Evolutionary conservation across 2,329 filamentous ascomycete species (phyloP), one percentile per base, ranked within the genome.

Genomic region (Claviceps purpurea): DNA sequence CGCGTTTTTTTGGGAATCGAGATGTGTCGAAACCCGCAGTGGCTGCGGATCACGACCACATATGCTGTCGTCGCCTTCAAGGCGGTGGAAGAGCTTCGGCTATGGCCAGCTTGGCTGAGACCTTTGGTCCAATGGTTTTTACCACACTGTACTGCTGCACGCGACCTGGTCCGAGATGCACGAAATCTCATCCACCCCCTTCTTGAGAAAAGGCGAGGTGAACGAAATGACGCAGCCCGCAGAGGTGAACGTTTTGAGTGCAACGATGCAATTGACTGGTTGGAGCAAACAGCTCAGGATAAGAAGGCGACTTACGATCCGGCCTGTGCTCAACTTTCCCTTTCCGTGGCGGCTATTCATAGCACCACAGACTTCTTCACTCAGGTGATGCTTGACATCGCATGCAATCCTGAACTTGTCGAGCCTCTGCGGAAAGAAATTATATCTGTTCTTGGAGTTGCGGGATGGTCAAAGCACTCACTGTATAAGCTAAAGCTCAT

Each of bases 1-100:
- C 65, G 73, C 5, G 68, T 76, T 3, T 77, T 77, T 54, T 60
- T 77, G 2, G 74, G 75, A 3, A 56, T 61, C 4, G 61, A 65
- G 4, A 57, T 75, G 13, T 74, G 71, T 59, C 70, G 71, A 5
- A 67, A 77, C 56, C 59, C 68, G 34, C 61, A 67, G 39, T 78
- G 74, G 74, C 65, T 76, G 18, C 60, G 68, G 1, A 68, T 74
- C 50, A 60, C 69, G 44, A 63, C 71, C 60, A 61, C 65, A 26
- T 74, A 73, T 56, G 70, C 70, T 8, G 52, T 68, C n/a, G 63
- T 71, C 54, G 59, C 61, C 43, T 65, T 74, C 59, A 48, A 59
- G 49, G 60, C 44, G 57, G 48, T 50, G 3, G 48, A 50, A 37
- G 48, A 50, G 18, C 51, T 61, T 3, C 47, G 56, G 11, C 37